Evolutionary conservation across 2,329 filamentous ascomycete species (phyloP).

Genomic region (Xylariales sp.): DNA sequence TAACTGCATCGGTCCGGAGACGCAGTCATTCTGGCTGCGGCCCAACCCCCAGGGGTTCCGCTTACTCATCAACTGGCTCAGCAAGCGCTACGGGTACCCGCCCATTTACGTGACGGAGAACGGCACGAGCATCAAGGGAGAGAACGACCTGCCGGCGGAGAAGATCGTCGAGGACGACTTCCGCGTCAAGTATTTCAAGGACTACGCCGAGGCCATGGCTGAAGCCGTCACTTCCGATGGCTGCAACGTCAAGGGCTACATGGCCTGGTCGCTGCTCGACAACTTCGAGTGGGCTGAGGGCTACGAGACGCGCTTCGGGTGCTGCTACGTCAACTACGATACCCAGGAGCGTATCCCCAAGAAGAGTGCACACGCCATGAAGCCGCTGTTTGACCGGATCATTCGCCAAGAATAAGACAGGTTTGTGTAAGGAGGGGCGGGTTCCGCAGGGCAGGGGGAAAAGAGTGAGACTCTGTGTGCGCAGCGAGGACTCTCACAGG

Average conservation of each 20-base stretch:
- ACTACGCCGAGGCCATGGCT: constrained; percentile 73
- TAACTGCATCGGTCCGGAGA: constrained; percentile 74
- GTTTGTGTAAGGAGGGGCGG: neutral
- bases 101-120: constrained; percentile 88
- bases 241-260: constrained; percentile 75
- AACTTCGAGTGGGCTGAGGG: constrained; percentile 94
- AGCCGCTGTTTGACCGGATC: constrained; percentile 59
- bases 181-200: constrained; percentile 72
- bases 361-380: constrained; percentile 73
- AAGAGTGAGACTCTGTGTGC: too few relatives aligned
- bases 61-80: constrained; percentile 72
- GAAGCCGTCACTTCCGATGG: constrained; percentile 66
- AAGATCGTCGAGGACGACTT: constrained; percentile 78
- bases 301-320: constrained; percentile 81
- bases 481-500: too few relatives aligned
- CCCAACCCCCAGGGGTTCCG: constrained; percentile 74
- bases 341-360: constrained; percentile 79
- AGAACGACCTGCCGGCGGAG: constrained; percentile 69
- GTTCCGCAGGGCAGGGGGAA: too few relatives aligned
- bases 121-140: constrained; percentile 77
- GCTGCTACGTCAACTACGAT: constrained; percentile 78
- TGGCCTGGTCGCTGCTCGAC: constrained; percentile 86
- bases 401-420: neutral
- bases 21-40: constrained; percentile 76
- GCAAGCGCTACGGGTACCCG: constrained; percentile 69